These are phyloP conservation scores for Annulohypoxylon maeteangense DNA, from an alignment of 495 filamentous ascomycete species.

Conservation along the genomic window DNA sequence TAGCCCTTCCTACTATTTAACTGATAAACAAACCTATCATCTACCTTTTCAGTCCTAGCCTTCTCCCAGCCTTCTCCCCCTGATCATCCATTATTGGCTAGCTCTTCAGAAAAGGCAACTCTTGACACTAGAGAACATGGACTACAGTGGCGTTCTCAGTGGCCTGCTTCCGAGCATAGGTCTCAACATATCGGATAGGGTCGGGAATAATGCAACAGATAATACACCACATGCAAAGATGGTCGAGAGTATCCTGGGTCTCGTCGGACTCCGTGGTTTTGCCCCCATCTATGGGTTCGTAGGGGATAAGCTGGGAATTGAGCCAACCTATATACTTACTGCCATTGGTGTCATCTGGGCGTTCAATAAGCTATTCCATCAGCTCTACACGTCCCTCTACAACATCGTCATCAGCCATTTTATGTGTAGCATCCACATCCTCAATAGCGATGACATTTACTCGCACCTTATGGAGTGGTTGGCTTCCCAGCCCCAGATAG, in stretches of 20 bases:
- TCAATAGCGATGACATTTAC: conserved; percentile 69
- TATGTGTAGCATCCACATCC: conserved; percentile 66
- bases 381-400: conserved; percentile 44
- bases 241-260: conserved; percentile 45
- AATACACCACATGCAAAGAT: conserved; percentile 27
- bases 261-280: conserved; percentile 37
- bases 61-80: background rate
- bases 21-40: background rate
- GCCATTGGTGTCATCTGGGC: conserved; percentile 53
- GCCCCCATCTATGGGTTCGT: conserved; percentile 41
- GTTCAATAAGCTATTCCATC: conserved; percentile 47
- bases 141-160: conserved; percentile 8
- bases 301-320: conserved; percentile 50
- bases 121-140: conserved; percentile 7
- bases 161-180: conserved; percentile 11
- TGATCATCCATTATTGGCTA: background rate
- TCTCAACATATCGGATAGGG: conserved; percentile 5
- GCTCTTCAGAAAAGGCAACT: background rate
- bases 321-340: conserved; percentile 53
- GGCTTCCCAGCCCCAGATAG: conserved; percentile 62
- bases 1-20: background rate
- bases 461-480: conserved; percentile 70
- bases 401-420: conserved; percentile 55
- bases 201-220: conserved; percentile 4
- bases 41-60: background rate